These are phyloP conservation scores for Gloeostereum incarnatum DNA, from an alignment of 768 basidiomycete species.

Conservation along the genomic window DNA sequence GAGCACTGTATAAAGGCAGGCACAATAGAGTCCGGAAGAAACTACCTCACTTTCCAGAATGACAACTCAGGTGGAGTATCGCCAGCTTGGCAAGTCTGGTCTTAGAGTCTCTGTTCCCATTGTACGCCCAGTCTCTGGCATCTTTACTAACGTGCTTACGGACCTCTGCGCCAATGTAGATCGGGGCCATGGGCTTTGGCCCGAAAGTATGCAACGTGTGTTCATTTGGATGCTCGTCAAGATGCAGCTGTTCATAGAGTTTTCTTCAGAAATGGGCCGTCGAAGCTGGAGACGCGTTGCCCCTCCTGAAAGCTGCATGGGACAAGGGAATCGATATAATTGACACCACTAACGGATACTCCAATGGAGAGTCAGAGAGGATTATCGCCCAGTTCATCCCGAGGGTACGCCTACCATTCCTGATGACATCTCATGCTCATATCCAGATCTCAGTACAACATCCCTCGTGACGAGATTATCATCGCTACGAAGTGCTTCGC, in stretches of 20 bases:
- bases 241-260: background rate
- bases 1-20: too few species aligned
- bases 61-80: too few species aligned
- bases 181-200: conserved; percentile 19
- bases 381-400: conserved; percentile 25
- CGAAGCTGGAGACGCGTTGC: background rate
- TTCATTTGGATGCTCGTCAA: background rate
- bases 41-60: too few species aligned
- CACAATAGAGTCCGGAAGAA: too few species aligned
- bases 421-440: background rate
- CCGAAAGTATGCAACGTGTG: conserved; percentile 16
- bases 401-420: conserved; percentile 16
- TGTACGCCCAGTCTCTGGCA: conserved; percentile 9
- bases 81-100: conserved; percentile 20
- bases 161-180: conserved; percentile 7
- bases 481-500: conserved; percentile 19
- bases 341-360: conserved; percentile 28
- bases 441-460: conserved; percentile 14
- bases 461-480: conserved; percentile 21
- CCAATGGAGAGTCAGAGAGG: conserved; percentile 26
- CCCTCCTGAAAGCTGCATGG: conserved; percentile 25
- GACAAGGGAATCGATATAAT: conserved; percentile 27
- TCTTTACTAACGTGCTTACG: too few species aligned
- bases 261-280: background rate
- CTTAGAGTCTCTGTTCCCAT: conserved; percentile 23